Evolutionary conservation across 1,284 basidiomycete genomes (phyloP), one percentile per base, ranked within the genome.

Genomic region (Agroathelia rolfsii): DNA sequence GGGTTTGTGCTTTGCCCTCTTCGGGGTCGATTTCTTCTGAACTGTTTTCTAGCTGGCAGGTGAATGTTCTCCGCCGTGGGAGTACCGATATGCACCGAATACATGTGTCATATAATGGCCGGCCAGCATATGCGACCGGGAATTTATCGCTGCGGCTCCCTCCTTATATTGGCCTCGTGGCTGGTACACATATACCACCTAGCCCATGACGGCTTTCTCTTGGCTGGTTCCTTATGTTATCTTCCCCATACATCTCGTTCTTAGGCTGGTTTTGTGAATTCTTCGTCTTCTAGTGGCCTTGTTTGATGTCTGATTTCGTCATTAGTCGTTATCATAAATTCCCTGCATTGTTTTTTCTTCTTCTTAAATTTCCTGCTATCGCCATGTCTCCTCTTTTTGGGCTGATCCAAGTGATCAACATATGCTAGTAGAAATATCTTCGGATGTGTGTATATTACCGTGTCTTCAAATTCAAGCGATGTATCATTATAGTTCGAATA

Each of bases 101-200:
- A 20, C 70, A 82, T 47, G 70, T 86, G 16, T 64, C 67, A 39
- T 85, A 86, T 52, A 64, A 52, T 32, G 82, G 72, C 11, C 65
- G 76, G 41, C 76, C 78, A 13, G 82, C 76, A 28, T 66, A 61
- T 41, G 60, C 65, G 15, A 47, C 55, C 2, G 69, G 65, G 12
- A 65, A 72, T 43, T 41, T 59, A 6, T 45, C 53, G 30, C 50
- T 52, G 26, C 63, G 61, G 20, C 58, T 58, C 26, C 79, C 80
- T 23, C 81, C 81, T 1, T 84, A 77, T 54, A 65, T 81, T 43
- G 74, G 63, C 25, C 61, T 83, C 35, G 56, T 83, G 27, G 56
- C 51, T 14, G 32, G 31, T 15, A 31, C 10, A 15, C n/a, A 25
- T 22, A 29, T 30, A 26, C 28, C 16, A 27, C 15, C 34, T 20